Percentiles rank a stretch among this genome's conserved stretches.
These are phyloP conservation scores for Chlorella vulgaris DNA, from an alignment of 139 green algal genomes.

Conservation along the genomic window DNA sequence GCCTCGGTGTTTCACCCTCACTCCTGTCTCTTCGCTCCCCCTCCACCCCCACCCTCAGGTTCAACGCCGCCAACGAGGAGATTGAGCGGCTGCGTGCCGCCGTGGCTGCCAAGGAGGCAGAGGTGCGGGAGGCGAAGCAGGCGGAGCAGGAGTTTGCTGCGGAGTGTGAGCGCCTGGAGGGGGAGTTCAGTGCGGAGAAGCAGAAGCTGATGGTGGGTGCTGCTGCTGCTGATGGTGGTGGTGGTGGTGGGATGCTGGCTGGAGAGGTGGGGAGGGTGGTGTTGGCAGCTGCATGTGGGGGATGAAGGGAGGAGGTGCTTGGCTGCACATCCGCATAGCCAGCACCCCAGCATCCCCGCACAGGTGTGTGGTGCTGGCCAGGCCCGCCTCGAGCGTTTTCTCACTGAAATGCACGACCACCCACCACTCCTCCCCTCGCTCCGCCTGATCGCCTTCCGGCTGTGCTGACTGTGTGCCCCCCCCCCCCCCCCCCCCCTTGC, in stretches of 20 bases:
- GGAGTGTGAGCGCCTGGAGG: slow-evolving; percentile 33
- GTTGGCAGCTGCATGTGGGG: neutral
- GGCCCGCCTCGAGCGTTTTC: too few relatives aligned
- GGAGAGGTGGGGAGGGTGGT: neutral
- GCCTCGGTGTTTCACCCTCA: too few relatives aligned
- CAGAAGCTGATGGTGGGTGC: slow-evolving; percentile 9
- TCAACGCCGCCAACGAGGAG: slow-evolving; percentile 31
- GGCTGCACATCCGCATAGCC: too few relatives aligned
- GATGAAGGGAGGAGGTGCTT: too few relatives aligned
- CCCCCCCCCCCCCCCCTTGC: neutral
- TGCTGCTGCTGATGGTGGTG: neutral
- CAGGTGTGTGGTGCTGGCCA: too few relatives aligned
- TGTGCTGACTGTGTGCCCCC: neutral
- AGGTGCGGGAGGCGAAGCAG: slow-evolving; percentile 28
- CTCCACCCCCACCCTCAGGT: too few relatives aligned
- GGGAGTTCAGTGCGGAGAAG: slow-evolving; percentile 4
- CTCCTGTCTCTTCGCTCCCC: neutral
- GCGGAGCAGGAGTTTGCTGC: slow-evolving; percentile 35
- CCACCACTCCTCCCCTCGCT: too few relatives aligned
- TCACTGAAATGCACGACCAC: too few relatives aligned
- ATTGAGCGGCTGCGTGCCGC: slow-evolving; percentile 26
- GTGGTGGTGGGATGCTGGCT: neutral
- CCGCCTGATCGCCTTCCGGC: too few relatives aligned
- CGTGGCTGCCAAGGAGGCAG: slow-evolving; percentile 29
- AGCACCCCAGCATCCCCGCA: too few relatives aligned